Percentiles rank a stretch among this genome's conserved stretches.
phyloP scores from a whole-genome alignment of 106 monocot species.

The Agapanthus africanus region DNA sequence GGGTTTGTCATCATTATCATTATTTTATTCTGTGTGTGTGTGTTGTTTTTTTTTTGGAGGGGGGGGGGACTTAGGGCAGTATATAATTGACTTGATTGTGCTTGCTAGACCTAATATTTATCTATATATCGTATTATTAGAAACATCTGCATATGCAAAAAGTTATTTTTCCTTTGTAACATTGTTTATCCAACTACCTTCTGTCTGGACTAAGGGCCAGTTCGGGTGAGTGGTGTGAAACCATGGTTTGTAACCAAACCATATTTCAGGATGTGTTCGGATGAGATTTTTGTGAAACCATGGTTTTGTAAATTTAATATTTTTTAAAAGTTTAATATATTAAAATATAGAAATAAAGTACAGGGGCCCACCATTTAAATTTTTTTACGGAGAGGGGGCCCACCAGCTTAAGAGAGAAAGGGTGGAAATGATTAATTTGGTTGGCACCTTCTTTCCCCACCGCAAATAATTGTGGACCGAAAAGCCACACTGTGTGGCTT shows the following conservation, averaged over 20 bases:
- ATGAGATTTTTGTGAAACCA: conserved; percentile 84
- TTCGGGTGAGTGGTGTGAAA: too few species aligned
- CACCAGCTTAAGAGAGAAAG: conserved; percentile 56
- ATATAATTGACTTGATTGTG: not conserved
- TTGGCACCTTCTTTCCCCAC: too few species aligned
- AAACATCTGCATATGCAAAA: not conserved
- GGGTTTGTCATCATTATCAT: too few species aligned
- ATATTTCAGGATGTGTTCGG: too few species aligned
- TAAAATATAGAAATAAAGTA: too few species aligned
- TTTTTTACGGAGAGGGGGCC: too few species aligned
- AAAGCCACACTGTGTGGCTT: too few species aligned
- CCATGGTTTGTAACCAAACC: too few species aligned
- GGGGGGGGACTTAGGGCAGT: not conserved
- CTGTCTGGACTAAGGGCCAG: conserved; percentile 40
- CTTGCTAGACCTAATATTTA: not conserved
- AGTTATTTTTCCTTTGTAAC: not conserved
- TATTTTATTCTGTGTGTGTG: too few species aligned
- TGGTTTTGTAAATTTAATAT: conserved; percentile 74
- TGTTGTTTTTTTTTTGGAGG: too few species aligned
- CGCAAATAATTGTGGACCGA: too few species aligned
- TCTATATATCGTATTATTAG: not conserved
- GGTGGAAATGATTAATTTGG: conserved; percentile 13
- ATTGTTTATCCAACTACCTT: not conserved
- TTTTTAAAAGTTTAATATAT: conserved; percentile 57
- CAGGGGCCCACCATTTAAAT: too few species aligned